Conservation (phyloP, 805 yeast genomes). For the Wickerhamiella alocasiicola region DNA sequence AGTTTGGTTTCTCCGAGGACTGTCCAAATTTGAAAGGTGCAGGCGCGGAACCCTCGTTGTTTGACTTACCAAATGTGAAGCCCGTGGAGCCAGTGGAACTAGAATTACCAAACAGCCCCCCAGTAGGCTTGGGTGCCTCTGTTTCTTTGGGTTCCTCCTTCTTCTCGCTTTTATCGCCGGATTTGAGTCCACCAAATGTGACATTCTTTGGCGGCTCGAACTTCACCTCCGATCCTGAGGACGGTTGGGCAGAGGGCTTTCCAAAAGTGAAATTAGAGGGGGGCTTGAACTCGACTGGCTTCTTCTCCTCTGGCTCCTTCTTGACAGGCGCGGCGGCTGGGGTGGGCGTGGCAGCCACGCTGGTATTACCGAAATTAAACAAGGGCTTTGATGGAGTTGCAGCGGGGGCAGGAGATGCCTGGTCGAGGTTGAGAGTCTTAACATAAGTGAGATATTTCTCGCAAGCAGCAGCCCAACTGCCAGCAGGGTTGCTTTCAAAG, state of each 20-base stretch:
- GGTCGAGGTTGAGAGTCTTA: slow-evolving; percentile 4
- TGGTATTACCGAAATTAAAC: not conserved
- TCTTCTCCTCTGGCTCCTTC: not conserved
- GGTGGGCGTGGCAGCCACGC: not conserved
- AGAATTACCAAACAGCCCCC: not conserved
- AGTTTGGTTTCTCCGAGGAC: slow-evolving; percentile 14
- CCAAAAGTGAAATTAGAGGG: slow-evolving; percentile 10
- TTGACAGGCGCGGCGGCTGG: not conserved
- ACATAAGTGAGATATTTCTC: slow-evolving; percentile 18
- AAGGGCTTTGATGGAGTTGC: not conserved
- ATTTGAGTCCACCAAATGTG: slow-evolving; percentile 1
- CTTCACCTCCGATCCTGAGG: not conserved
- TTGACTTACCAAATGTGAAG: slow-evolving; percentile 7
- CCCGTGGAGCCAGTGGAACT: slow-evolving; percentile 18
- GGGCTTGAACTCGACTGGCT: slow-evolving; percentile 4
- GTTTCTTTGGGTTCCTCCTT: slow-evolving; percentile 21
- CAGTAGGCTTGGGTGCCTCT: slow-evolving; percentile 11
- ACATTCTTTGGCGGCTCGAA: slow-evolving; percentile 3
- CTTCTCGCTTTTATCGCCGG: slow-evolving; percentile 5
- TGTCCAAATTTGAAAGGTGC: slow-evolving; percentile 14
- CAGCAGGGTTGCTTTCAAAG: slow-evolving; percentile 10
- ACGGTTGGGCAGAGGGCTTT: not conserved
- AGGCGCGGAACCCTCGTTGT: not conserved
- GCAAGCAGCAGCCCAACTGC: slow-evolving; percentile 18
- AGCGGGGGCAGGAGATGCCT: not conserved